Percentiles rank a stretch among this genome's conserved stretches.
Conservation (phyloP, 2,329 filamentous ascomycete genomes). For the Ophiostoma sp. region DNA sequence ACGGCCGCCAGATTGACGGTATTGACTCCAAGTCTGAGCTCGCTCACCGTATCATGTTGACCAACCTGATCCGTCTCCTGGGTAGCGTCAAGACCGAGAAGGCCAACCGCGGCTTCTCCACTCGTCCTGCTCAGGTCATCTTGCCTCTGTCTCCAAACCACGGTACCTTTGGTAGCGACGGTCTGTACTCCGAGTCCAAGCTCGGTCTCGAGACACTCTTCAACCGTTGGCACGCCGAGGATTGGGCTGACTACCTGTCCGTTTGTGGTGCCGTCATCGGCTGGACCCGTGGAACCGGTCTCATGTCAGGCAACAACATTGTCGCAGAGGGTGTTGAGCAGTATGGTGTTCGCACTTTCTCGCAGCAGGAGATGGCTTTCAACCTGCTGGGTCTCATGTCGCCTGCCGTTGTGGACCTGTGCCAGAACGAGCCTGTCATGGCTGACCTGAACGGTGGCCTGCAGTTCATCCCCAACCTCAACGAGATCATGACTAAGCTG, state of each 20-base stretch:
- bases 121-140: slow-evolving; percentile 92
- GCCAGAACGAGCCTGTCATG: slow-evolving; percentile 91
- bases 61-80: slow-evolving; percentile 86
- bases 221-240: slow-evolving; percentile 97
- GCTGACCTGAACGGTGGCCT: slow-evolving; percentile 96
- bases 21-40: slow-evolving; percentile 98
- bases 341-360: slow-evolving; percentile 96
- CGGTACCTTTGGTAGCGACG: slow-evolving; percentile 95
- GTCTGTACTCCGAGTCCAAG: slow-evolving; percentile 93
- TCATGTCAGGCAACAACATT: slow-evolving; percentile 60
- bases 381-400: slow-evolving; percentile 96
- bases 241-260: slow-evolving; percentile 94
- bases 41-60: slow-evolving; percentile 98
- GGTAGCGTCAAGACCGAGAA: slow-evolving; percentile 90
- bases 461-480: slow-evolving; percentile 94
- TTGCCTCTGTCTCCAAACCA: slow-evolving; percentile 95
- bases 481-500: slow-evolving; percentile 86
- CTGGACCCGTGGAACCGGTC: slow-evolving; percentile 95
- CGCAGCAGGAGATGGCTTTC: slow-evolving; percentile 99
- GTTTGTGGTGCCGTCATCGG: slow-evolving; percentile 98
- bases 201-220: slow-evolving; percentile 94
- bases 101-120: slow-evolving; percentile 80
- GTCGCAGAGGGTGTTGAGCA: slow-evolving; percentile 95
- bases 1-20: slow-evolving; percentile 91
- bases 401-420: slow-evolving; percentile 86